Evolutionary conservation across 148 eudicot genomes (phyloP), one percentile per base, ranked within the genome.

Genomic region (Rhododendron vialii): DNA sequence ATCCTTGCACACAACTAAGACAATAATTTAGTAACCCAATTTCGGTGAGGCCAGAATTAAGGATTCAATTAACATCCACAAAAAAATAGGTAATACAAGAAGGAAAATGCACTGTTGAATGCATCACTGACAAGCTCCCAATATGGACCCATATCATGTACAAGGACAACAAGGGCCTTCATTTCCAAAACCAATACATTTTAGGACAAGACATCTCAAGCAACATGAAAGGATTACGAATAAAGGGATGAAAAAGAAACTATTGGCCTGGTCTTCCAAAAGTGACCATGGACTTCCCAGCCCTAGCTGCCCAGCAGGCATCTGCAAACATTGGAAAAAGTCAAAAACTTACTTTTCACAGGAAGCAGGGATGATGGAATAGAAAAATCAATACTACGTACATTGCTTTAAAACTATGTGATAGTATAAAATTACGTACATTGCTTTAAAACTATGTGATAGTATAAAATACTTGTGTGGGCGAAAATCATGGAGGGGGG

Each of bases 51-150:
- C 1, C 35, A 0, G 30, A 30, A 30, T 30, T 30, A 30, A 30
- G 30, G 30, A 30, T 30, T 30, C 30, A 30, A 30, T 30, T 30
- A 30, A 30, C 30, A 30, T 30, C 30, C 30, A 30, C 30, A 30
- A 77, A 24, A 10, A 67, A 63, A 43, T 33, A 59, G 85, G 45
- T 41, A 5, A 41, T 41, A 41, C 7, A 41, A 41, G 45, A 41
- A 41, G 45, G 45, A 41, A 38, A 41, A 41, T 41, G 45, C 94
- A 89, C 91, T 90, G 90, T 95, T 96, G 71, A 95, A 88, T 82
- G 96, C 96, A 92, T 96, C 98, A 89, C 98, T 94, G 55, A 96
- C 92, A 88, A 96, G 95, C 93, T 95, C 98, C 99, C 99, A 96
- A 83, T 94, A 92, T 67, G 99, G 99, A 88, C 99, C 99, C 93